phyloP scores from a whole-genome alignment of 768 basidiomycete genomes.

The Leccinum arenicola region DNA sequence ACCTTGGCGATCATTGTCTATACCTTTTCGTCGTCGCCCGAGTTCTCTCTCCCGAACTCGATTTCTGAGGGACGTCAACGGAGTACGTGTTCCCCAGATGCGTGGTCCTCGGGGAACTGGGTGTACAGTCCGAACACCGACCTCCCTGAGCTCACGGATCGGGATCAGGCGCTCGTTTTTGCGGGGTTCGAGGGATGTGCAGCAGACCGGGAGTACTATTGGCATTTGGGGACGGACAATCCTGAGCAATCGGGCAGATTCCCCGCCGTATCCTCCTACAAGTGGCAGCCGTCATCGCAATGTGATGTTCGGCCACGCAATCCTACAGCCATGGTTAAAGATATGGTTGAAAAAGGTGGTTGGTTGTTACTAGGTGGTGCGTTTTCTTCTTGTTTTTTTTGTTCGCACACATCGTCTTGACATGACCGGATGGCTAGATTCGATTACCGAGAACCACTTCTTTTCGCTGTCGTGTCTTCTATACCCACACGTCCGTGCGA shows the following conservation, averaged over 20 bases:
- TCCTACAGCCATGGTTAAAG: conserved; percentile 44
- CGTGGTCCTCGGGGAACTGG: conserved; percentile 42
- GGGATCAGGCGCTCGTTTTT: conserved; percentile 47
- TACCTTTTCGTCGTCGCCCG: conserved; percentile 27
- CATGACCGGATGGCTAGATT: conserved; percentile 39
- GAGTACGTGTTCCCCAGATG: conserved; percentile 33
- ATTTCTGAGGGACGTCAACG: conserved; percentile 29
- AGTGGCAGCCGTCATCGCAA: conserved; percentile 47
- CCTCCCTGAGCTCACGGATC: conserved; percentile 33
- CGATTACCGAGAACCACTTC: conserved; percentile 71
- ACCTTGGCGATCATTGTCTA: conserved; percentile 29
- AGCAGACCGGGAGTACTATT: conserved; percentile 55
- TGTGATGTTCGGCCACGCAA: conserved; percentile 45
- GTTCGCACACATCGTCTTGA: conserved; percentile 3
- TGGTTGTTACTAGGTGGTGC: conserved; percentile 66
- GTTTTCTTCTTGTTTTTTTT: conserved; percentile 15
- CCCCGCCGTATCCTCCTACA: conserved; percentile 49
- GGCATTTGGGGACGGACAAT: conserved; percentile 60
- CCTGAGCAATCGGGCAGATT: conserved; percentile 49
- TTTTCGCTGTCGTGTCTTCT: conserved; percentile 68
- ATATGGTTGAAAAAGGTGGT: conserved; percentile 66
- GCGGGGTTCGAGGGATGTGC: conserved; percentile 64
- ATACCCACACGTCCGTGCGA: conserved; percentile 64
- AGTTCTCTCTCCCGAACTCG: conserved; percentile 3
- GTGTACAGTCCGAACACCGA: conserved; percentile 36